These are phyloP conservation scores for Myxozyma melibiosi DNA, from an alignment of 805 yeast genomes.

Conservation along the genomic window DNA sequence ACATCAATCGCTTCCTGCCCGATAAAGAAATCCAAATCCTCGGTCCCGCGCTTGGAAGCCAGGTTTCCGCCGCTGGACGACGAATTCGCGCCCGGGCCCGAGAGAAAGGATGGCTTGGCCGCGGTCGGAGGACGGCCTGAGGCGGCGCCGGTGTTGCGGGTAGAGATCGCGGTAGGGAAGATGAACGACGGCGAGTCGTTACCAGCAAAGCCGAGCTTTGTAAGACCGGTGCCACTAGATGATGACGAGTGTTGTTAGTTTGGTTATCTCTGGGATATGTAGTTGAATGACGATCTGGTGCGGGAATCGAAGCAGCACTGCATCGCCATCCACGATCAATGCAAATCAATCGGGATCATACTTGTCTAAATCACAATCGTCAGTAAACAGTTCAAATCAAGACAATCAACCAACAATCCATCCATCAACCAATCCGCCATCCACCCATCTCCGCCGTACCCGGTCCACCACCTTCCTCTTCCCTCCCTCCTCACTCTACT, in stretches of 20 bases:
- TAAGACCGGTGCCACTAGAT: constrained; percentile 92
- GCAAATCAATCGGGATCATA: not conserved
- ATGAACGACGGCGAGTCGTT: constrained; percentile 97
- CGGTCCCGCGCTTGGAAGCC: constrained; percentile 81
- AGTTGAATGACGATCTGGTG: not conserved
- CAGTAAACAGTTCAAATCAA: too few relatives aligned
- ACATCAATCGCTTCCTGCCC: constrained; percentile 95
- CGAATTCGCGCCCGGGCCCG: constrained; percentile 40
- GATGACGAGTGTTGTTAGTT: not conserved
- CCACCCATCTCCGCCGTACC: too few relatives aligned
- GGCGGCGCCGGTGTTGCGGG: constrained; percentile 47
- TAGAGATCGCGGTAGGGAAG: constrained; percentile 95
- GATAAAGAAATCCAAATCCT: constrained; percentile 89
- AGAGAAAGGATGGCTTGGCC: constrained; percentile 49
- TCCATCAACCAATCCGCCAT: too few relatives aligned
- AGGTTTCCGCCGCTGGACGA: constrained; percentile 47
- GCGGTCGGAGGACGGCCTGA: constrained; percentile 44
- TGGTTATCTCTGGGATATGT: not conserved
- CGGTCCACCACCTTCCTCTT: too few relatives aligned
- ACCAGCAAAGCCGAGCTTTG: constrained; percentile 97
- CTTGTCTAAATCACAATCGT: constrained; percentile 2
- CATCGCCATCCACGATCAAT: not conserved
- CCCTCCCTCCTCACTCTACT: too few relatives aligned
- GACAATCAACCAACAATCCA: too few relatives aligned
- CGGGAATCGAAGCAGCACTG: not conserved